Base-by-base conservation (phyloP, 2,329 filamentous ascomycete genomes). In the Purpureocillium takamizusanense region DNA sequence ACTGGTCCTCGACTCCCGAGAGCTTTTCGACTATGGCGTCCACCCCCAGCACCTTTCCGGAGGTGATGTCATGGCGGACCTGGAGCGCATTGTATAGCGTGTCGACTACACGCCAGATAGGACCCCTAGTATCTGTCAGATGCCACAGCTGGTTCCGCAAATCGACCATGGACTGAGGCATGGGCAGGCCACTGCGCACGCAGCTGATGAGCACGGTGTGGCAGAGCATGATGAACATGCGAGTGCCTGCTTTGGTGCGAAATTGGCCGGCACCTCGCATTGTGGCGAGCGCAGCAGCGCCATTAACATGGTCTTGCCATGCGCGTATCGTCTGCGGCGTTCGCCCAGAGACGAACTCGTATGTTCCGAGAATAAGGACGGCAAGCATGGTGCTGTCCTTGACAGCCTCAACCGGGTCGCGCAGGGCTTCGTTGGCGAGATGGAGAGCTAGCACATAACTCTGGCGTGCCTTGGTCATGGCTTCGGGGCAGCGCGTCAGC, bases 211-310 rank as follows among this genome's bases (percentile, higher is more conserved):
- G 57, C 27, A 72, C 61, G 38, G 63, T 67, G 39, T 74, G 64
- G 25, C 62, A 69, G 23, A 75, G 59, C 64, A 74, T 72, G 39
- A 69, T 58, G 47, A 76, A 76, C 67, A 76, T 70, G 39, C 66
- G 60, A 29, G 62, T 56, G 4, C 72, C 70, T 3, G 63, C 63
- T 31, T 53, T 53, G 10, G 64, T 68, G 30, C 49, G 52, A 45
- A 76, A 67, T 42, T 73, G 70, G 3, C 54, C 55, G 9, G 56
- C 48, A 14, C 72, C 73, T 36, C 73, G 65, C 45, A 75, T 59
- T 37, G 60, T 62, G 8, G 72, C 66, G 16, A 77, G 57, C 4
- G 65, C 62, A 3, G 67, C 66, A 2, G 73, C 72, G 9, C 72
- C 72, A 35, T 67, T 67, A 29, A 76, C 61, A 46, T 76, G 73